Percentiles rank a stretch among this genome's conserved stretches.
Evolutionary conservation across 2,329 filamentous ascomycete species (phyloP).

Genomic region (Coniochaeta prunicola): DNA sequence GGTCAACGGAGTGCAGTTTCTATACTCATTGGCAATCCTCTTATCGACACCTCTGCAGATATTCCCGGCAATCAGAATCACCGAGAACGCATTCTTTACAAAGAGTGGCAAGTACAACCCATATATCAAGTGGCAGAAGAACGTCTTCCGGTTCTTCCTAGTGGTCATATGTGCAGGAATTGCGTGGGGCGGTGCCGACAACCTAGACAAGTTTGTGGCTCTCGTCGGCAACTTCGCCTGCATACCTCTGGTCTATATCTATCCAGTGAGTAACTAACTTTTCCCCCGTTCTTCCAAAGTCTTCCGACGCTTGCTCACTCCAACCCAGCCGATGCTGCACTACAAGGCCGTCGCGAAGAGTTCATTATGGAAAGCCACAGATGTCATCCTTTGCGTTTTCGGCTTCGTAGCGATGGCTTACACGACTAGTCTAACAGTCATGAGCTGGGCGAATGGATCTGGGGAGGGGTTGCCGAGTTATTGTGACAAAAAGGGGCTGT

Average conservation of each 20-base stretch:
- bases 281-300: constrained; percentile 3
- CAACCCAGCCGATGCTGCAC: constrained; percentile 76
- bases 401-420: constrained; percentile 86
- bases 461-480: constrained; percentile 40
- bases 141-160: constrained; percentile 87
- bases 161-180: constrained; percentile 80
- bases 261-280: constrained; percentile 65
- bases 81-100: constrained; percentile 89
- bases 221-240: constrained; percentile 97
- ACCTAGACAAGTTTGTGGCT: constrained; percentile 95
- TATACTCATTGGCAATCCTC: constrained; percentile 97
- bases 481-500: constrained; percentile 34
- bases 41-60: constrained; percentile 93
- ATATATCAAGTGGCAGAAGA: constrained; percentile 99
- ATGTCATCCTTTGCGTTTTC: constrained; percentile 72
- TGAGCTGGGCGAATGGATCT: constrained; percentile 68
- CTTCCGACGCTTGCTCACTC: not conserved
- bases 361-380: constrained; percentile 58
- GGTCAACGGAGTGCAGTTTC: constrained; percentile 91
- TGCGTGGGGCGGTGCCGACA: constrained; percentile 85
- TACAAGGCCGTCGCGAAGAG: constrained; percentile 71
- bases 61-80: constrained; percentile 95
- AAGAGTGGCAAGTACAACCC: constrained; percentile 95
- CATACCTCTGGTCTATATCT: constrained; percentile 94
- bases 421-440: constrained; percentile 78